Evolutionary conservation across 192 early-diverging fungal species (phyloP), one percentile per base, ranked within the genome.

Genomic region (Coemansia sp.): DNA sequence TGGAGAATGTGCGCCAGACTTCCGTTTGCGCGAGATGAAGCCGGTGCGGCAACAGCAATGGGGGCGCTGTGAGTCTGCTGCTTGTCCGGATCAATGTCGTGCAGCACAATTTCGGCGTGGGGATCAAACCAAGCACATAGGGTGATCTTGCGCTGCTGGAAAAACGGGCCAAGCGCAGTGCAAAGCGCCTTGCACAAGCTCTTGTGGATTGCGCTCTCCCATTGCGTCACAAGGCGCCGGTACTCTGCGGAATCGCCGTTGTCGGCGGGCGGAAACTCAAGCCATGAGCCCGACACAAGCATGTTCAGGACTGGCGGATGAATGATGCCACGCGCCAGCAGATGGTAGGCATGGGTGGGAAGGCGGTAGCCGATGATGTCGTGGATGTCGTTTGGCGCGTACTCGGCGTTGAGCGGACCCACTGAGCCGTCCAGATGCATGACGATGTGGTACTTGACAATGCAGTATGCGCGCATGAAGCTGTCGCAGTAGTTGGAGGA

Each of bases 171-270:
- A 37, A 94, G 76, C 76, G 19, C 88, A 86, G 43, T 87, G 72
- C 67, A 87, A 58, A 5, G 83, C 77, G 12, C 25, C 25, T 25
- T 25, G 45, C 89, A 75, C 11, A 88, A 86, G 60, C 84, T 86
- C 19, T 85, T 83, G 54, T 86, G 85, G 55, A 92, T 77, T 22
- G 11, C 9, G 59, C 84, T 72, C 65, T 89, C 72, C 59, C 90
- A 72, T 40, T 86, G 84, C 4, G 81, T 81, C 50, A 92, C 76
- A 43, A 92, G 86, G 12, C 76, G 78, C 64, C 74, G 87, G 76
- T 92, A 92, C 78, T 94, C 91, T 44, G 59, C 62, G 1, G 90
- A 87, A 78, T 94, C 92, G n/a, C 92, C 92, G 70, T 92, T 92
- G 77, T 90, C 90, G 5, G 90, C 65, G 8, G 92, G 92, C 48